Conservation (phyloP, 2,329 filamentous ascomycete genomes). For the Cryphonectria carpinicola region DNA sequence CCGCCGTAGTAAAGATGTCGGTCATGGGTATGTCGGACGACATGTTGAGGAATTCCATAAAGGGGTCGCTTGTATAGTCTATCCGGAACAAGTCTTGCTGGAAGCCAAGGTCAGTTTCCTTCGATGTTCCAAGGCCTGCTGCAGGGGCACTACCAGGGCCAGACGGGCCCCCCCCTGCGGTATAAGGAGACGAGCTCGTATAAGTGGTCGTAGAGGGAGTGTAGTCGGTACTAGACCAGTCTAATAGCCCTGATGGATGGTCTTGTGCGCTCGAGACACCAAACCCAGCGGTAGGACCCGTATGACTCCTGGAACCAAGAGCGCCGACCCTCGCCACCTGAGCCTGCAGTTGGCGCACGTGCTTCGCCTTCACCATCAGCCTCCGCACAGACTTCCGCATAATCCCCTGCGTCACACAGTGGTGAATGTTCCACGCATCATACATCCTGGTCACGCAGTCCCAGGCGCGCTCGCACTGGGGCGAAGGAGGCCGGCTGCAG, state of each 20-base stretch:
- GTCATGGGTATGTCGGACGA: background rate
- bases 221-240: background rate
- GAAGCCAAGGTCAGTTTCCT: background rate
- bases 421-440: background rate
- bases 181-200: background rate
- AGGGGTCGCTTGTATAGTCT: background rate
- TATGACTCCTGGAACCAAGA: background rate
- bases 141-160: background rate
- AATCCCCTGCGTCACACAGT: background rate
- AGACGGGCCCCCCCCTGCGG: background rate
- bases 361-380: slow-evolving; percentile 28
- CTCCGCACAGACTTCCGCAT: slow-evolving; percentile 27
- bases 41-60: slow-evolving; percentile 9
- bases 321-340: background rate
- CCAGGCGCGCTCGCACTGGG: slow-evolving; percentile 56
- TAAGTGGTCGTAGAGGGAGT: background rate
- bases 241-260: background rate
- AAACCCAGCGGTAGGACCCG: rapidly evolving
- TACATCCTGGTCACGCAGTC: slow-evolving; percentile 40
- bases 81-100: background rate
- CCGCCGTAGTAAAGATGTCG: background rate
- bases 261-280: background rate
- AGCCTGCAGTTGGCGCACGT: slow-evolving; percentile 25
- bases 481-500: slow-evolving; percentile 52
- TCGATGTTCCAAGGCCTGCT: background rate